Percentiles rank a stretch among this genome's conserved stretches.
Evolutionary conservation across 2,329 filamentous ascomycete genomes (phyloP).

Genomic region (Stagonosporopsis chrysanthemi): DNA sequence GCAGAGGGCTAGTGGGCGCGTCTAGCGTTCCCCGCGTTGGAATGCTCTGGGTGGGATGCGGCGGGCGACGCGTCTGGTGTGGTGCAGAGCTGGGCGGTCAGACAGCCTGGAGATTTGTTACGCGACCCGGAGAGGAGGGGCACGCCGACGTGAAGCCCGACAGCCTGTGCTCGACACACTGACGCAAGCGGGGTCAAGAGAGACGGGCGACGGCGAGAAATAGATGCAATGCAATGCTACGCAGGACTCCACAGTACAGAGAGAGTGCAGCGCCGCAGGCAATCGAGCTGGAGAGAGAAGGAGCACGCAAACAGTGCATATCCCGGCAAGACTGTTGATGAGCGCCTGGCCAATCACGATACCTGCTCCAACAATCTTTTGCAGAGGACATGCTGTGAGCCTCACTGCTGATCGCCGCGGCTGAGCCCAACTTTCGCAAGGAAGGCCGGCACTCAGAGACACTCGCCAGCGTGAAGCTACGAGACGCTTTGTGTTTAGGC

Average conservation of each 20-base stretch:
- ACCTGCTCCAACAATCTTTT: conserved; percentile 6
- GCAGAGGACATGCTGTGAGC: not conserved
- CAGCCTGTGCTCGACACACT: conserved; percentile 8
- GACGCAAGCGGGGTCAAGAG: conserved; percentile 9
- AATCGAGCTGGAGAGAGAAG: conserved; percentile 1
- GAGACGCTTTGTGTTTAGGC: too few species aligned
- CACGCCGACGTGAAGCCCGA: conserved; percentile 26
- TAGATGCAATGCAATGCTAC: conserved; percentile 8
- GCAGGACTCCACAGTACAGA: conserved; percentile 3
- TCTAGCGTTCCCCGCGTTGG: conserved; percentile 37
- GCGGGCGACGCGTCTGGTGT: conserved; percentile 34
- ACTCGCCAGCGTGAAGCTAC: too few species aligned
- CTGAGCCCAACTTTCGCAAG: not conserved
- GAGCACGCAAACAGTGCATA: conserved; percentile 1
- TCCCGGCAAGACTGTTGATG: conserved; percentile 1
- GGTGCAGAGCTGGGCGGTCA: conserved; percentile 26
- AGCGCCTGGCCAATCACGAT: conserved; percentile 13
- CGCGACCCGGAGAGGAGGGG: conserved; percentile 38
- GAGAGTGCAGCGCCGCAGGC: not conserved
- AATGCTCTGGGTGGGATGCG: conserved; percentile 14
- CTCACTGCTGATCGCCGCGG: not conserved
- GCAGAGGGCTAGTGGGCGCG: conserved; percentile 37
- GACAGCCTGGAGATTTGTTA: conserved; percentile 24
- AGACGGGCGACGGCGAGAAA: conserved; percentile 1
- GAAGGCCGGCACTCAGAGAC: conserved; percentile 1